These are phyloP conservation scores for Umbelopsis ramanniana DNA, from an alignment of 192 early-diverging fungal genomes.

Conservation along the genomic window DNA sequence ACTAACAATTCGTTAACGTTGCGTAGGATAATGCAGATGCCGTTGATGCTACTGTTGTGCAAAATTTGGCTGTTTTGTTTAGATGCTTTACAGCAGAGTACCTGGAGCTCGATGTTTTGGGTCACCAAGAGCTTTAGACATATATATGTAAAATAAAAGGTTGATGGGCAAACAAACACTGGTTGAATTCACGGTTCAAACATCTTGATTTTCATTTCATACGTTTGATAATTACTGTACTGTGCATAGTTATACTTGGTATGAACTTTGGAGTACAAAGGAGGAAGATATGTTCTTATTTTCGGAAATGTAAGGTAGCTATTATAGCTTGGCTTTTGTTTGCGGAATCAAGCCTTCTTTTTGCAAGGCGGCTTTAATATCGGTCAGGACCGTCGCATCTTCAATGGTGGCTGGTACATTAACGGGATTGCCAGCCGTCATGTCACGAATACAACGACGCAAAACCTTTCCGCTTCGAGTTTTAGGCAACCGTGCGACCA, in stretches of 20 bases:
- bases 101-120: constrained; percentile 39
- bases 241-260: too few relatives aligned
- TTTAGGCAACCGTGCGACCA: constrained; percentile 80
- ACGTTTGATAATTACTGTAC: neutral
- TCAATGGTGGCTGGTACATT: constrained; percentile 84
- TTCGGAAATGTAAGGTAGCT: neutral
- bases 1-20: neutral
- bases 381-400: constrained; percentile 61
- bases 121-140: constrained; percentile 43
- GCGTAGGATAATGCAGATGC: constrained; percentile 72
- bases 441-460: constrained; percentile 74
- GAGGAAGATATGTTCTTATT: too few relatives aligned
- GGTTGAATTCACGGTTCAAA: neutral
- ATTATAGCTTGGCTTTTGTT: constrained; percentile 14
- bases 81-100: constrained; percentile 77
- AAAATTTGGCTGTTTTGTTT: constrained; percentile 81
- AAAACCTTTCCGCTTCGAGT: constrained; percentile 87
- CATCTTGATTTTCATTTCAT: neutral
- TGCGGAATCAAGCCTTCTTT: constrained; percentile 26
- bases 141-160: neutral
- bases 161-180: neutral
- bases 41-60: constrained; percentile 62
- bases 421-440: constrained; percentile 66
- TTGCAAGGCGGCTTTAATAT: constrained; percentile 44
- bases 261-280: too few relatives aligned